These are phyloP conservation scores for Rhizopogon vesiculosus DNA, from an alignment of 768 basidiomycete species.

Conservation along the genomic window DNA sequence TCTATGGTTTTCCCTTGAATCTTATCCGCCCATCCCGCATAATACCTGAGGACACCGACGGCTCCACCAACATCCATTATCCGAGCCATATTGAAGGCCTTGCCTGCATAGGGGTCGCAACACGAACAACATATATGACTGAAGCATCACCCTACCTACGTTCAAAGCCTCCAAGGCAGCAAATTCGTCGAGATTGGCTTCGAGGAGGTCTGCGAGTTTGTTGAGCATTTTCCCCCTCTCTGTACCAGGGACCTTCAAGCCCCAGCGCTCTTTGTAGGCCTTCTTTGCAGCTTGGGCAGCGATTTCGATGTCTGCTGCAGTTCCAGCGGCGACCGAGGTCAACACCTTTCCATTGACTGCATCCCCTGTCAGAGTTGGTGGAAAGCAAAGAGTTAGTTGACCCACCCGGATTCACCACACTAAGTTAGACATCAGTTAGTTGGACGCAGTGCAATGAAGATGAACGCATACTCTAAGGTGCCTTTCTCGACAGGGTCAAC, in stretches of 20 bases:
- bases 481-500: conserved; percentile 6
- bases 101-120: conserved; percentile 31
- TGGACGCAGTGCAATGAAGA: neutral
- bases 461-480: neutral
- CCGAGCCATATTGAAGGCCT: conserved; percentile 18
- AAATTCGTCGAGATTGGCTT: conserved; percentile 40
- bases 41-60: conserved; percentile 27
- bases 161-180: conserved; percentile 49
- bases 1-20: conserved; percentile 29
- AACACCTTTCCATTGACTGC: conserved; percentile 35
- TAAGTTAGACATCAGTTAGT: neutral
- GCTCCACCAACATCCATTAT: conserved; percentile 16
- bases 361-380: conserved; percentile 6
- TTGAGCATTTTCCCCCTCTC: conserved; percentile 37
- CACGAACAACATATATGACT: neutral
- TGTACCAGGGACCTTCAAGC: conserved; percentile 39
- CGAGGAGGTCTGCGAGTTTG: conserved; percentile 50
- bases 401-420: conserved; percentile 14
- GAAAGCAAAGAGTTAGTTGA: neutral
- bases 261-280: conserved; percentile 43
- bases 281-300: conserved; percentile 39
- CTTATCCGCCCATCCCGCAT: conserved; percentile 50
- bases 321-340: conserved; percentile 29
- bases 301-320: conserved; percentile 38
- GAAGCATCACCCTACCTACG: conserved; percentile 28